These are phyloP conservation scores for Hirschioporus abietinus DNA, from an alignment of 768 basidiomycete species.

Conservation along the genomic window DNA sequence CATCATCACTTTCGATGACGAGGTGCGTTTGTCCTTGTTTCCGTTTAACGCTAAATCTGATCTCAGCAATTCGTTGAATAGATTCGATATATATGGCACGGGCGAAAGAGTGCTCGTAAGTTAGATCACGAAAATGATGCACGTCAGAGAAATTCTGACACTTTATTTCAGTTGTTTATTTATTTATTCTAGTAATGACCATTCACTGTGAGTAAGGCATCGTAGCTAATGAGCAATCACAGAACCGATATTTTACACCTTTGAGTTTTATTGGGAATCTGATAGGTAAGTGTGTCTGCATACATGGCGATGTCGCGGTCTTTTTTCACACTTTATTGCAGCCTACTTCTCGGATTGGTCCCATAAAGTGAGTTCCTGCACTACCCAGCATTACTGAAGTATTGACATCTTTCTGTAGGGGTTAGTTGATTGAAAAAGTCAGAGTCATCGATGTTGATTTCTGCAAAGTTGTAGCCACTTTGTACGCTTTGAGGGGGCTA, in stretches of 20 bases:
- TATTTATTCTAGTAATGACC: neutral
- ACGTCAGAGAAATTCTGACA: neutral
- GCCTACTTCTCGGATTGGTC: conserved; percentile 22
- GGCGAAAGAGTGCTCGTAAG: neutral
- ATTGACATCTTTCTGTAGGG: neutral
- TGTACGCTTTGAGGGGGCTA: conserved; percentile 31
- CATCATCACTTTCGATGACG: conserved; percentile 44
- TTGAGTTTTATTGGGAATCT: conserved; percentile 57
- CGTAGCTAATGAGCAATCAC: neutral
- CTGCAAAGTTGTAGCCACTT: conserved; percentile 24
- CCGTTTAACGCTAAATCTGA: neutral
- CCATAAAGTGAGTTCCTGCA: conserved; percentile 12
- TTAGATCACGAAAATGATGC: neutral
- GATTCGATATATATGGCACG: conserved; percentile 15
- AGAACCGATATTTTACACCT: conserved; percentile 66
- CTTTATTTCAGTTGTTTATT: neutral
- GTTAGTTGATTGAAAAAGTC: neutral
- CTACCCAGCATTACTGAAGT: neutral
- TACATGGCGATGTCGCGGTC: neutral
- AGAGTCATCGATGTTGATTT: neutral
- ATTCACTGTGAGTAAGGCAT: neutral
- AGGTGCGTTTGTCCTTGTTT: conserved; percentile 23
- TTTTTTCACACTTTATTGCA: neutral
- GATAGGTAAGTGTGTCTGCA: conserved; percentile 17
- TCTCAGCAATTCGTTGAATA: conserved; percentile 10